Base-by-base conservation (phyloP, 1,284 basidiomycete genomes). In the Sanghuangporus baumii region DNA sequence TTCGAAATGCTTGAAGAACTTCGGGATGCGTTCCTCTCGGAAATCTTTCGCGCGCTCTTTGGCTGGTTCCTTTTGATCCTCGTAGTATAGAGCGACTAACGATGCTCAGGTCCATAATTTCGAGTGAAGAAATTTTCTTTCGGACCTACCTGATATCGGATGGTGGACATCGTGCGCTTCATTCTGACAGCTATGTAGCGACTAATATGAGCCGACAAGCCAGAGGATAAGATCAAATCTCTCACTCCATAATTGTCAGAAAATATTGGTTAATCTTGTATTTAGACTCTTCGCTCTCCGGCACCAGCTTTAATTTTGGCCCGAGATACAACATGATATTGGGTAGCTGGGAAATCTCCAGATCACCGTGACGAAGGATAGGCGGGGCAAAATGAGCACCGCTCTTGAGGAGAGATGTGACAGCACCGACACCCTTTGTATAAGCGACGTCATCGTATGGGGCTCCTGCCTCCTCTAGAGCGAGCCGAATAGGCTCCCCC, bases 401-500 rank as follows among this genome's bases (percentile, higher is more conserved):
- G 31, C 23, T 56, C 36, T 37, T 37, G 46, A 63, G 36, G 16
- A 63, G 37, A n/a, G 18, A 12, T 0, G 48, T 58, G 16, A 63
- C 46, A 2, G 50, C 56, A 7, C 43, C 31, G 61, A 63, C 55
- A 69, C 18, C 73, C 70, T 43, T 20, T 12, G 57, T 54, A 47
- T 46, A 54, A 23, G 56, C 61, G 52, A 68, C 63, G 56, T 81
- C 78, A n/a, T 67, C 70, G 69, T 78, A 81, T 9, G 71, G 67
- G 16, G 72, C 69, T 1, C 74, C 74, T 16, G 76, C 73, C 57
- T 74, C 73, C 66, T 80, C 79, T 67, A 82, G 75, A 23, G 75
- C 75, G 55, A 82, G 76, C 4, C 80, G 77, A 55, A 80, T 70
- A 66, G 74, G 77, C 63, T 82, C 80, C 48, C 77, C 80, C 41